These are phyloP conservation scores for Wickerhamomyces queroliae DNA, from an alignment of 805 yeast species.

Conservation along the genomic window DNA sequence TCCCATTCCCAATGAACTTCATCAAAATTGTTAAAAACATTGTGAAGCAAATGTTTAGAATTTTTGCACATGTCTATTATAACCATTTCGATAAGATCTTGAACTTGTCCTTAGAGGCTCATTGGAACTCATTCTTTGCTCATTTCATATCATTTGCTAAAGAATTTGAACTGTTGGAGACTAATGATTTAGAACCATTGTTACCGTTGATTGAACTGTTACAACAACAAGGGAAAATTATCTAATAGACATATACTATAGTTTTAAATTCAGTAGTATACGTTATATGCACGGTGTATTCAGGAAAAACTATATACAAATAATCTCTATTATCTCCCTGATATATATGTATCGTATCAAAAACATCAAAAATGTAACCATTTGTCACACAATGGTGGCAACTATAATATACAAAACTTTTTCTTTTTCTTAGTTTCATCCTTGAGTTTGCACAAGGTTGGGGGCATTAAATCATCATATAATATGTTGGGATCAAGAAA, in stretches of 20 bases:
- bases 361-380: too few species aligned
- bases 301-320: too few species aligned
- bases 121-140: constrained; percentile 96
- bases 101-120: constrained; percentile 92
- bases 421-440: neutral
- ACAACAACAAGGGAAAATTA: constrained; percentile 83
- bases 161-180: constrained; percentile 78
- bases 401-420: neutral
- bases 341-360: too few species aligned
- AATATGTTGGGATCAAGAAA: constrained; percentile 25
- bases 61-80: constrained; percentile 91
- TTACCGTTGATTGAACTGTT: constrained; percentile 69
- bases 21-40: constrained; percentile 80
- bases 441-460: too few species aligned
- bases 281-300: too few species aligned
- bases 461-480: neutral
- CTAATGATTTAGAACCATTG: constrained; percentile 75
- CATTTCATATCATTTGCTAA: constrained; percentile 85
- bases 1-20: constrained; percentile 85
- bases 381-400: neutral
- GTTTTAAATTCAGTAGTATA: constrained; percentile 22
- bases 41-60: constrained; percentile 86
- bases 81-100: constrained; percentile 91
- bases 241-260: constrained; percentile 14
- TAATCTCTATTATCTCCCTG: too few species aligned